A percentile compares a stretch with the other conserved stretches of the same genome.
These are phyloP conservation scores for Globisporangium irregulare DNA, from an alignment of 352 stramenopile genomes.

Conservation along the genomic window DNA sequence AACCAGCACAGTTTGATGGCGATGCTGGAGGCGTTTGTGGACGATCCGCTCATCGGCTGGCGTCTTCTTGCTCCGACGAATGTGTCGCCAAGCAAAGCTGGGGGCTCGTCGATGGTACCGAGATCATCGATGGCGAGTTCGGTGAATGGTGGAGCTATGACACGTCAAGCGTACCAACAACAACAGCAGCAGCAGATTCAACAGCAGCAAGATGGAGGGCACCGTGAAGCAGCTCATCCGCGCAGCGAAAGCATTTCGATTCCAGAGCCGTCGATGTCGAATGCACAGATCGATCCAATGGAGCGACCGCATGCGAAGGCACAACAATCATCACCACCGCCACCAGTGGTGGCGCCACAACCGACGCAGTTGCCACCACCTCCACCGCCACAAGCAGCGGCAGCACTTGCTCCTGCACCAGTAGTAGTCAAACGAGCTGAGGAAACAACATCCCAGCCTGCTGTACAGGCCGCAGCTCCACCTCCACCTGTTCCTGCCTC, in stretches of 20 bases:
- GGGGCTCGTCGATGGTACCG: slow-evolving; percentile 27
- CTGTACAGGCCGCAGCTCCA: not conserved
- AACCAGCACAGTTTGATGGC: slow-evolving; percentile 98
- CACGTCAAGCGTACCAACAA: slow-evolving; percentile 11
- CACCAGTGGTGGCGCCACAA: not conserved
- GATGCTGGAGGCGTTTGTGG: slow-evolving; percentile 99
- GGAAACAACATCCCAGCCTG: not conserved
- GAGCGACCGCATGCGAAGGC: slow-evolving; percentile 8
- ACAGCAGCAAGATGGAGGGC: not conserved
- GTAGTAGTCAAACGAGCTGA: not conserved
- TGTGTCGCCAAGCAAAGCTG: slow-evolving; percentile 37
- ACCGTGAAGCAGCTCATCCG: slow-evolving; percentile 14
- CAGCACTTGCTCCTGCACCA: not conserved
- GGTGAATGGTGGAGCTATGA: not conserved
- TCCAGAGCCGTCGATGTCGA: slow-evolving; percentile 32
- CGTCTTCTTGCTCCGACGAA: slow-evolving; percentile 84
- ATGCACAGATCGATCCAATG: slow-evolving; percentile 23
- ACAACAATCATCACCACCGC: not conserved
- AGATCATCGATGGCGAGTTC: slow-evolving; percentile 30
- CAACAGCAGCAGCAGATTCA: slow-evolving; percentile 20
- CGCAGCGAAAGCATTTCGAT: slow-evolving; percentile 65
- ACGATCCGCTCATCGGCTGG: slow-evolving; percentile 99
- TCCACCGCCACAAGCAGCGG: not conserved
- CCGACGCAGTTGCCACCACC: slow-evolving; percentile 3
- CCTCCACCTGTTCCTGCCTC: not conserved